Evolutionary conservation across 140 eudicot species (phyloP), one percentile per base, ranked within the genome.

Genomic region (Bidens hawaiensis): DNA sequence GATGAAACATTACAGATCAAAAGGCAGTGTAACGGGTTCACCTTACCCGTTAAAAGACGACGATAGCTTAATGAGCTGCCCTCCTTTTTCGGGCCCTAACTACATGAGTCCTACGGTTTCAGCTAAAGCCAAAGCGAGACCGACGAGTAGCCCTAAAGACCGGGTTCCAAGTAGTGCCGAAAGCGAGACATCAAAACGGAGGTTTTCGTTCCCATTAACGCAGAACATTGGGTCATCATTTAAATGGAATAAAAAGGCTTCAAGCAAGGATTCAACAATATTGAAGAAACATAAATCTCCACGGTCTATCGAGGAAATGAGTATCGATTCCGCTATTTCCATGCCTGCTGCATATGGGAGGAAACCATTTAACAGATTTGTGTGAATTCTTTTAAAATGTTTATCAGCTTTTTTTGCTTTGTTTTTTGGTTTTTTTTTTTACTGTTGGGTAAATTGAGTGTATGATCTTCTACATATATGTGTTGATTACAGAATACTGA

Each of bases 61-160:
- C 25, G 99, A 91, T 58, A 91, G 99, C 77, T 79, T 91, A 51
- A 83, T 73, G 73, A 91, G 99, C 80, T 91, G 99, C 66, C 98
- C 96, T 0, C 95, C 96, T 0, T 87, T 91, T 74, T 93, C 95
- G 3, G 96, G 62, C 33, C 99, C 99, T 15, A 85, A 77, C 33
- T 93, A 93, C 79, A 93, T 93, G 99, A 45, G 77, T 14, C 95
- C 99, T 0, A 93, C 99, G 0, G 84, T 70, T 11, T 93, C 99
- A 12, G 95, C 99, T 0, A 85, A 82, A 67, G 99, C 99, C 13
- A 93, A 93, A 76, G 82, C 61, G 11, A 77, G 94, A 68, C 76
- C 86, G 11, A 79, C 61, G 14, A 76, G 88, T 40, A 82, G 66
- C 31, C 94, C 82, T 0, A 84, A 78, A 76, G 97, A 90, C 42